A percentile compares a stretch with the other conserved stretches of the same genome.
These are phyloP conservation scores for Sarcodon aspratus DNA, from an alignment of 768 basidiomycete genomes.

Conservation along the genomic window DNA sequence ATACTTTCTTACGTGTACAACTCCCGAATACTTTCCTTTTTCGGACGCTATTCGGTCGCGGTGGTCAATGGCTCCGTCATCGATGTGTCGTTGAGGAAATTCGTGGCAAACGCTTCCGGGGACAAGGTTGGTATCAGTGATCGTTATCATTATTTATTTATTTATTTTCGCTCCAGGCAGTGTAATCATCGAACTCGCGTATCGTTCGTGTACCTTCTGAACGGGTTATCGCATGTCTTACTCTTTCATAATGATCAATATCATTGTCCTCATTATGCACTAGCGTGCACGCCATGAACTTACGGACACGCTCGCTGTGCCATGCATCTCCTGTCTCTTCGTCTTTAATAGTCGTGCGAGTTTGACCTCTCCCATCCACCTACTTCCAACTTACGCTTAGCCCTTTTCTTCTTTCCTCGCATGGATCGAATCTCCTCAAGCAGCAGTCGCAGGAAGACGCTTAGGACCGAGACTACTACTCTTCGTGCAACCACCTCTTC, in stretches of 20 bases:
- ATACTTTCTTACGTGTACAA: too few species aligned
- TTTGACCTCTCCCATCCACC: not conserved
- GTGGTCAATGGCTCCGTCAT: too few species aligned
- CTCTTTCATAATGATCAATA: not conserved
- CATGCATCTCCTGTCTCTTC: conserved; percentile 6
- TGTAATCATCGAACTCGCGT: too few species aligned
- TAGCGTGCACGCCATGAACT: conserved; percentile 1
- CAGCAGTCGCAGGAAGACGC: not conserved
- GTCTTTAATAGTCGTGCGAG: not conserved
- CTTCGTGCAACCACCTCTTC: not conserved
- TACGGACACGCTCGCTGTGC: conserved; percentile 1
- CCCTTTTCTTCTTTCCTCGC: not conserved
- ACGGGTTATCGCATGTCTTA: too few species aligned
- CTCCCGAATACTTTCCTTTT: too few species aligned
- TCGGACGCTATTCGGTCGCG: too few species aligned
- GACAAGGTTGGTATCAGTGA: too few species aligned
- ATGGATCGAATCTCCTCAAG: not conserved
- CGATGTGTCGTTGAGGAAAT: too few species aligned
- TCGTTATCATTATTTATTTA: too few species aligned
- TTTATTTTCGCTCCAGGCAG: too few species aligned
- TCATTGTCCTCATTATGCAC: not conserved
- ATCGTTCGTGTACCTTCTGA: too few species aligned
- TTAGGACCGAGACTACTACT: not conserved
- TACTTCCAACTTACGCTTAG: not conserved
- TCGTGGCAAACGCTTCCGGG: too few species aligned